A percentile compares a stretch with the other conserved stretches of the same genome.
Evolutionary conservation across 2,329 filamentous ascomycete species (phyloP).

Genomic region (Xylaria sp.): DNA sequence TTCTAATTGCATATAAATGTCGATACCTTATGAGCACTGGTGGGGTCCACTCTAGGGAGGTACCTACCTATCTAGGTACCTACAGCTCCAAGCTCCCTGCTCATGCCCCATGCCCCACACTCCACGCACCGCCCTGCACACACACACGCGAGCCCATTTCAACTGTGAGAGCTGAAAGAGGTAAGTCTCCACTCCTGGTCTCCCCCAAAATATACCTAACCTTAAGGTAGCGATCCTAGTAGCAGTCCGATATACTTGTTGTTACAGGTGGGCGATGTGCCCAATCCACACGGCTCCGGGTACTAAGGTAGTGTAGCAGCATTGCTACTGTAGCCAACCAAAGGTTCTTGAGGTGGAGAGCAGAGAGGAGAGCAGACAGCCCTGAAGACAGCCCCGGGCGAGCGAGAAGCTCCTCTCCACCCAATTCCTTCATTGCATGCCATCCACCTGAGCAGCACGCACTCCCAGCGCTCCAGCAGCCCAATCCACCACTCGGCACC

Average conservation of each 20-base stretch:
- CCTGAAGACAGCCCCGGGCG: slow-evolving; percentile 7
- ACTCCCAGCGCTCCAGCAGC: not conserved
- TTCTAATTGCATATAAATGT: slow-evolving; percentile 4
- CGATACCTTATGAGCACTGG: not conserved
- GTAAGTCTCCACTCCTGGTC: not conserved
- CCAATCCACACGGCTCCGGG: slow-evolving; percentile 10
- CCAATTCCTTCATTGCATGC: not conserved
- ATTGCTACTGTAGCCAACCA: slow-evolving; percentile 5
- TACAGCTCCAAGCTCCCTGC: slow-evolving; percentile 7
- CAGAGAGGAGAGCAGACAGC: not conserved
- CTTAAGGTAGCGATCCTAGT: not conserved
- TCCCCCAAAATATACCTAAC: slow-evolving; percentile 5
- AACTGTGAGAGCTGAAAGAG: not conserved
- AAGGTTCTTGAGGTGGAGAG: not conserved
- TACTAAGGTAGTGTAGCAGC: not conserved
- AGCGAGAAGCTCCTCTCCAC: slow-evolving; percentile 7
- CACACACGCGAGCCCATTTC: not conserved
- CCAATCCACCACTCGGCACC: not conserved
- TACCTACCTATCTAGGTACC: too few species aligned
- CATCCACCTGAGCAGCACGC: not conserved
- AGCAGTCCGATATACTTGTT: not conserved
- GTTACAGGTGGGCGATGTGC: slow-evolving; percentile 3
- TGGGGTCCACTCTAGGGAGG: not conserved
- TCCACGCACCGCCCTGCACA: not conserved
- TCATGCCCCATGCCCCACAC: slow-evolving; percentile 1